Percentiles rank a stretch among this genome's conserved stretches.
Conservation (phyloP, 495 filamentous ascomycete species). For the Penicillium desertorum region DNA sequence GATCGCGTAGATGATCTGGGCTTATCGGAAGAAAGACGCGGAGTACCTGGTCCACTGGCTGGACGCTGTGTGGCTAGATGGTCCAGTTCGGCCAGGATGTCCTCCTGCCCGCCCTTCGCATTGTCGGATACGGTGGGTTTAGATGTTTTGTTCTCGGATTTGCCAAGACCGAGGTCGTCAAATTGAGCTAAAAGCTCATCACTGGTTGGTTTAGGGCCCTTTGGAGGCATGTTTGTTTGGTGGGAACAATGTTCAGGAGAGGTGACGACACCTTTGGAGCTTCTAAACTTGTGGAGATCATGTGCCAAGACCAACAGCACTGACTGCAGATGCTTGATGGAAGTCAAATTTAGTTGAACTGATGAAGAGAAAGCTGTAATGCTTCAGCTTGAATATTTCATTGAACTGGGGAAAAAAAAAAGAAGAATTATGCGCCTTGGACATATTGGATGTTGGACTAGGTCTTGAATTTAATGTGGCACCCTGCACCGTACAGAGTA, state of each 20-base stretch:
- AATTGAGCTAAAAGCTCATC: conserved; percentile 85
- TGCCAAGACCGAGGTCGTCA: conserved; percentile 63
- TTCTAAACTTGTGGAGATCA: conserved; percentile 26
- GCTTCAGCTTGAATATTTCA: not conserved
- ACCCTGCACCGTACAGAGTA: not conserved
- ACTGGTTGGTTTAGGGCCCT: conserved; percentile 60
- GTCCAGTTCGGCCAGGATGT: conserved; percentile 84
- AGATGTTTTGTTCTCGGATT: conserved; percentile 32
- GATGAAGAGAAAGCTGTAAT: not conserved
- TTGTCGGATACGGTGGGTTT: conserved; percentile 47
- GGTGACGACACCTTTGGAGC: conserved; percentile 36
- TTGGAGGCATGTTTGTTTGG: conserved; percentile 41
- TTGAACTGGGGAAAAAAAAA: not conserved
- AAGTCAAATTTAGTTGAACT: not conserved
- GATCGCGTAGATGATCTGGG: conserved; percentile 49
- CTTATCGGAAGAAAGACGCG: conserved; percentile 64
- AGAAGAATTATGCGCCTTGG: too few species aligned
- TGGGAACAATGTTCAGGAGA: conserved; percentile 27
- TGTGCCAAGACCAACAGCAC: conserved; percentile 30
- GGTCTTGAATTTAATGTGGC: not conserved
- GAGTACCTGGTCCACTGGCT: conserved; percentile 76
- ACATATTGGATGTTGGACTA: not conserved
- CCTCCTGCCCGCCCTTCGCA: conserved; percentile 52
- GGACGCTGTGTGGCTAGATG: conserved; percentile 68
- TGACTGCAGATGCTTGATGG: not conserved